Evolutionary conservation across 2,329 filamentous ascomycete species (phyloP).

Genomic region (Stachybotrys echinatus): DNA sequence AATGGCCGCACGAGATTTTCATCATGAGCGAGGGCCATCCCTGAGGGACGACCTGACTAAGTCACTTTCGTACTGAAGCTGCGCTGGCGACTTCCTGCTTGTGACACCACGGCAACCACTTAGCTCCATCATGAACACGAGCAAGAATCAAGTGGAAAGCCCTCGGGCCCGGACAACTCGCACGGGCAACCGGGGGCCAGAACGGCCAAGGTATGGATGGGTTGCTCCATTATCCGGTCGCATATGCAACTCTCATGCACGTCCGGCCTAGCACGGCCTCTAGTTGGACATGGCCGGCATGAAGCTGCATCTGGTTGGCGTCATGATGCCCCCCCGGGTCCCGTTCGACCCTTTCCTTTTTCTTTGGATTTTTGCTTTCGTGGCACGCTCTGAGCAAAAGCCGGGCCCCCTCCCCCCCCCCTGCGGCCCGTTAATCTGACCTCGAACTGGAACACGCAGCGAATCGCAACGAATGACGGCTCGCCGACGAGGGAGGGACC

Average conservation of each 20-base stretch:
- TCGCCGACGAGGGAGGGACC: not conserved
- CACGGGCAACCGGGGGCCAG: no score
- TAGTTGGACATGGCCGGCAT: slow-evolving; percentile 9
- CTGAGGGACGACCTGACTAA: no score
- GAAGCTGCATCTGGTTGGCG: slow-evolving; percentile 13
- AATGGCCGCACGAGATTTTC: no score
- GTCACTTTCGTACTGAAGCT: no score
- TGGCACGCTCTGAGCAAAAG: slow-evolving; percentile 24
- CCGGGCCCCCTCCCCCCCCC: no score
- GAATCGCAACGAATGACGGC: not conserved
- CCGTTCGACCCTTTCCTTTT: no score
- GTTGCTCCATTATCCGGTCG: not conserved
- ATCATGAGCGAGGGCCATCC: no score
- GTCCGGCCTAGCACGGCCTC: slow-evolving; percentile 15
- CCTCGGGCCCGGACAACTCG: not conserved
- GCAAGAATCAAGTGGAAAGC: no score
- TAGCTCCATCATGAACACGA: no score
- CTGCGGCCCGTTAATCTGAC: not conserved
- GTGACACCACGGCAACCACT: no score
- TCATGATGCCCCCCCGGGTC: slow-evolving; percentile 13
- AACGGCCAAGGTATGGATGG: no score
- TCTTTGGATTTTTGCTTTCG: slow-evolving; percentile 22
- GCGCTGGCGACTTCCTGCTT: no score
- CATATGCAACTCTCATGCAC: slow-evolving; percentile 14
- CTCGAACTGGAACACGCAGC: not conserved